Conservation (phyloP, 192 early-diverging fungal species). For the Coemansia sp. region DNA sequence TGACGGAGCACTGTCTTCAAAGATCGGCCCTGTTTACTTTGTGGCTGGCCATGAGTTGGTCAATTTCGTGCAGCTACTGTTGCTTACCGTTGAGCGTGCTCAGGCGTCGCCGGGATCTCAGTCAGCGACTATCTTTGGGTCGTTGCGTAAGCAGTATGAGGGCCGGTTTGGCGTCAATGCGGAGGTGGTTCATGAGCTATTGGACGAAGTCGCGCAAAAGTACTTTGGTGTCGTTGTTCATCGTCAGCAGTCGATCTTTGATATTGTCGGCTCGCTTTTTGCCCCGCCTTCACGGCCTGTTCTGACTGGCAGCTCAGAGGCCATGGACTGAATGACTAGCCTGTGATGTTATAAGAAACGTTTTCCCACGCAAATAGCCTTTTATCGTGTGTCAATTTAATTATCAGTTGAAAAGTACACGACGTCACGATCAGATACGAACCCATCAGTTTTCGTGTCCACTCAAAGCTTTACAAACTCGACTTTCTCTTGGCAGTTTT, state of each 20-base stretch:
- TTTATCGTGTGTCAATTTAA: background rate
- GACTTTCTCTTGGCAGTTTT: background rate
- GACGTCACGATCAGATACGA: background rate
- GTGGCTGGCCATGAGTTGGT: constrained; percentile 54
- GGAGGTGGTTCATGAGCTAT: constrained; percentile 23
- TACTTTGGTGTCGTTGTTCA: constrained; percentile 56
- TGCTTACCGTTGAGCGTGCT: constrained; percentile 65
- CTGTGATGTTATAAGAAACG: too few relatives aligned
- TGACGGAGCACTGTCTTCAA: constrained; percentile 39
- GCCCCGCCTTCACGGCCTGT: constrained; percentile 36
- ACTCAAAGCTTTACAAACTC: background rate
- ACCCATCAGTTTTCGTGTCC: background rate
- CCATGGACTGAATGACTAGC: constrained; percentile 31
- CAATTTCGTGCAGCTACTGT: constrained; percentile 68
- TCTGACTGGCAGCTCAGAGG: constrained; percentile 26
- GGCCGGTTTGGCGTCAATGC: constrained; percentile 41
- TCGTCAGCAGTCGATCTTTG: constrained; percentile 53
- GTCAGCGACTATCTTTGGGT: constrained; percentile 22
- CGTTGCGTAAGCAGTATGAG: constrained; percentile 39
- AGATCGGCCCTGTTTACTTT: constrained; percentile 54
- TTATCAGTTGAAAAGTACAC: background rate
- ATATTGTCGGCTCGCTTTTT: constrained; percentile 51
- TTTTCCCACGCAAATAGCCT: background rate
- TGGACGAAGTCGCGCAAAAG: constrained; percentile 45
- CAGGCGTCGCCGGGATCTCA: constrained; percentile 34